These are phyloP conservation scores for Pseudoscleropodium purum DNA, from an alignment of 225 moss, liverwort and hornwort genomes.

Conservation along the genomic window DNA sequence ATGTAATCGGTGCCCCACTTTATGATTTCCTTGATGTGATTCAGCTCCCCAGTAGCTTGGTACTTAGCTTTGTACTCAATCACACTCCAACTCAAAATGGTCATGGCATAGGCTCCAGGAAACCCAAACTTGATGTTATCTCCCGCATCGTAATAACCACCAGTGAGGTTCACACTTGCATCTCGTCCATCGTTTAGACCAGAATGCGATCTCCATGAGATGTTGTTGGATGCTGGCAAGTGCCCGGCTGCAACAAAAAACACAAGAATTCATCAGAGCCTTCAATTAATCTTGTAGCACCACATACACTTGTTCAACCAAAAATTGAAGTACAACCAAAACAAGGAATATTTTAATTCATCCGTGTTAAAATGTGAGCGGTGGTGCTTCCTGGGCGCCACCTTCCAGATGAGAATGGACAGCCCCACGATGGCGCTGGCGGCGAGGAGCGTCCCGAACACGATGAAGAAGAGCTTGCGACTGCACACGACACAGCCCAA, in stretches of 20 bases:
- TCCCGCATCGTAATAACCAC: slow-evolving; percentile 84
- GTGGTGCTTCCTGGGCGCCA: slow-evolving; percentile 52
- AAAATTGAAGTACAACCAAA: too few relatives aligned
- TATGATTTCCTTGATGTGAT: slow-evolving; percentile 59
- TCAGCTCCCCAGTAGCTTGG: slow-evolving; percentile 52
- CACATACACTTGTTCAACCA: too few relatives aligned
- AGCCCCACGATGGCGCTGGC: slow-evolving; percentile 64
- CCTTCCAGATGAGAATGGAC: slow-evolving; percentile 51
- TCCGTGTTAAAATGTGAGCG: too few relatives aligned
- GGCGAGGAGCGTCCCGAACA: slow-evolving; percentile 31
- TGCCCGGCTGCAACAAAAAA: slow-evolving; percentile 47
- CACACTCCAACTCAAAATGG: slow-evolving; percentile 75
- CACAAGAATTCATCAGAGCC: not conserved
- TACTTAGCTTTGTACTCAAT: slow-evolving; percentile 78
- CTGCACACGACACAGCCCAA: slow-evolving; percentile 77
- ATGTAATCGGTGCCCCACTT: slow-evolving; percentile 92
- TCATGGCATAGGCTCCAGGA: slow-evolving; percentile 79
- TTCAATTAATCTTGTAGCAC: not conserved
- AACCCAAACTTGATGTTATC: slow-evolving; percentile 88
- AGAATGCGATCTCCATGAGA: slow-evolving; percentile 70
- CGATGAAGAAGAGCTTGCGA: slow-evolving; percentile 63
- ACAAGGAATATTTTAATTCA: not conserved
- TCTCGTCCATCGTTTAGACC: slow-evolving; percentile 55
- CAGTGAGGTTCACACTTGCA: slow-evolving; percentile 54
- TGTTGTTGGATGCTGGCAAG: slow-evolving; percentile 50